phyloP scores from a whole-genome alignment of 305 asterid genomes.

The Fraxinus albicans region DNA sequence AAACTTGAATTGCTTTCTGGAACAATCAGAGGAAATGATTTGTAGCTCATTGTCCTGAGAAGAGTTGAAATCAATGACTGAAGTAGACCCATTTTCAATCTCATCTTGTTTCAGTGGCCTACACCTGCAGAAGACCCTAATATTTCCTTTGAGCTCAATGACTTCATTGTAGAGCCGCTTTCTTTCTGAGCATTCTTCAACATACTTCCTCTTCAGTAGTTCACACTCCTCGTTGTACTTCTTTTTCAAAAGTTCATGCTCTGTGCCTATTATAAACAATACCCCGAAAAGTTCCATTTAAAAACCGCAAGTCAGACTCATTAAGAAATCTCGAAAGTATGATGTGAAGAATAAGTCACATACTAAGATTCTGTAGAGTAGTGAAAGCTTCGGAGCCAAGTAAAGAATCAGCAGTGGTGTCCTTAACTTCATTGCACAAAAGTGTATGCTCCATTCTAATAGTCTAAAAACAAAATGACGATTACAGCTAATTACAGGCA shows the following conservation, averaged over 20 bases:
- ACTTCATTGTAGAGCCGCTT: slow-evolving; percentile 83
- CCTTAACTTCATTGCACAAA: slow-evolving; percentile 50
- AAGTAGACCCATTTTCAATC: slow-evolving; percentile 54
- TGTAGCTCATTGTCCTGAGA: slow-evolving; percentile 82
- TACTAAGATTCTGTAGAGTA: slow-evolving; percentile 68
- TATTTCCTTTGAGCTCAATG: slow-evolving; percentile 89
- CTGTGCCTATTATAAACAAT: slow-evolving; percentile 39
- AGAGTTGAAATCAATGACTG: slow-evolving; percentile 68
- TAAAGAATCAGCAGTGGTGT: slow-evolving; percentile 51
- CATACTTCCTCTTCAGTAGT: slow-evolving; percentile 60
- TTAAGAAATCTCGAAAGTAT: background rate
- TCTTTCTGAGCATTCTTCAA: slow-evolving; percentile 66
- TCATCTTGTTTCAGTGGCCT: slow-evolving; percentile 81
- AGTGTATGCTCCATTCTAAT: slow-evolving; percentile 21
- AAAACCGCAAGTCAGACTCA: background rate
- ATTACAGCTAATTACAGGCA: background rate
- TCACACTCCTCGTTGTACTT: slow-evolving; percentile 55
- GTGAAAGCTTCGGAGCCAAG: slow-evolving; percentile 52
- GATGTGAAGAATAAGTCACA: slow-evolving; percentile 24
- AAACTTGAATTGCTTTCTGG: slow-evolving; percentile 72
- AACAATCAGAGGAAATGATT: slow-evolving; percentile 65
- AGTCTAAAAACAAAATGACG: slow-evolving; percentile 31
- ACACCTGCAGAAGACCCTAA: slow-evolving; percentile 92
- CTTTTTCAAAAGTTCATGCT: slow-evolving; percentile 57
- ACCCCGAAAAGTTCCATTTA: slow-evolving; percentile 17